These are phyloP conservation scores for Globisporangium canariense DNA, from an alignment of 352 stramenopile species.

Conservation along the genomic window DNA sequence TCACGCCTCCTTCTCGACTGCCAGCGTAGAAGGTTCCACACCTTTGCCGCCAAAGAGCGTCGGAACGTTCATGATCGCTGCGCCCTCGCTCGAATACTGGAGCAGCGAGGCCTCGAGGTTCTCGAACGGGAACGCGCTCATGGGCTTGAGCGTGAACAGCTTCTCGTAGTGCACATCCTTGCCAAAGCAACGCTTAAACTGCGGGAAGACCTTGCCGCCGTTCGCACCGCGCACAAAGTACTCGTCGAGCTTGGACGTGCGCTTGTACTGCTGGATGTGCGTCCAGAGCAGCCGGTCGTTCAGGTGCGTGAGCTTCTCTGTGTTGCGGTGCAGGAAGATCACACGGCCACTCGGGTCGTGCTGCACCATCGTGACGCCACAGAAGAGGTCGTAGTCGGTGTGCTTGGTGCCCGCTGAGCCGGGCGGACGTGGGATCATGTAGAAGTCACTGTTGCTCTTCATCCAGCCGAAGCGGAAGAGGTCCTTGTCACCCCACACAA, in stretches of 20 bases:
- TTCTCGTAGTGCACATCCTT: constrained; percentile 71
- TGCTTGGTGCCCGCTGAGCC: constrained; percentile 20
- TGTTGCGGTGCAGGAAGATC: constrained; percentile 30
- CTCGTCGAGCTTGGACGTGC: constrained; percentile 28
- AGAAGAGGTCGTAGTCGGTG: constrained; percentile 39
- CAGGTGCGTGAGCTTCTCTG: constrained; percentile 17
- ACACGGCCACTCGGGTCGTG: constrained; percentile 36
- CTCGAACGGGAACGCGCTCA: constrained; percentile 64
- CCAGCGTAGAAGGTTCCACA: neutral
- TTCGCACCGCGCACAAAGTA: constrained; percentile 64
- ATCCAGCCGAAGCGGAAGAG: constrained; percentile 27
- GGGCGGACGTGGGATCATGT: constrained; percentile 19
- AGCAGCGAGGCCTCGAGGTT: constrained; percentile 34
- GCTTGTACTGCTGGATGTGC: constrained; percentile 60
- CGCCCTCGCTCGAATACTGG: constrained; percentile 6
- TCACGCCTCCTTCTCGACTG: constrained; percentile 2
- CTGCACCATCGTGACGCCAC: constrained; percentile 71
- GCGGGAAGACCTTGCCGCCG: constrained; percentile 59
- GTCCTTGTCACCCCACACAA: constrained; percentile 24
- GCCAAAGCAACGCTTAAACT: constrained; percentile 68
- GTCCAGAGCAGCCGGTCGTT: constrained; percentile 50
- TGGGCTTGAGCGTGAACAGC: constrained; percentile 60
- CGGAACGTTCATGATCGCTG: constrained; percentile 11
- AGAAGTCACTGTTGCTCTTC: constrained; percentile 22
- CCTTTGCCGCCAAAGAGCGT: constrained; percentile 1